phyloP scores from a whole-genome alignment of 805 yeast species.

The Schizosaccharomyces japonicus region DNA sequence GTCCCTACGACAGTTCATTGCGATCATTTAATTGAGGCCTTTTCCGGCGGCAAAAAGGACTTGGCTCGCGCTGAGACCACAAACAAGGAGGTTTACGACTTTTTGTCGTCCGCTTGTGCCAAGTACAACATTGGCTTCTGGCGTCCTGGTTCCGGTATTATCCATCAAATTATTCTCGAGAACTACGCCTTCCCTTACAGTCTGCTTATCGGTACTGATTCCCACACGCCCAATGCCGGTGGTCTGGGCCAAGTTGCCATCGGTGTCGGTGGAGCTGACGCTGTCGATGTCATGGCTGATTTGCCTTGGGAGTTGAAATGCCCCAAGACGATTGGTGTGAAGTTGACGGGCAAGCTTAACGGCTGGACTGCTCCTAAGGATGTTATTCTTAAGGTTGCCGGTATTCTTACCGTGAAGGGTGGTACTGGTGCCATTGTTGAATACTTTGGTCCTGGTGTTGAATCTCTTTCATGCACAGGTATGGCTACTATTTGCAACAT shows the following conservation, averaged over 20 bases:
- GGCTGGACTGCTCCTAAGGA: conserved; percentile 98
- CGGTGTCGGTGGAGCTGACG: conserved; percentile 99
- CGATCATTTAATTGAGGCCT: conserved; percentile 93
- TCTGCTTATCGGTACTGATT: conserved; percentile 93
- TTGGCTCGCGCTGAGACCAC: conserved; percentile 56
- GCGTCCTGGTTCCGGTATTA: conserved; percentile 98
- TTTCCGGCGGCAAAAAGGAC: conserved; percentile 72
- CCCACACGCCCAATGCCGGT: conserved; percentile 98
- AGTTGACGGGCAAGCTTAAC: conserved; percentile 62
- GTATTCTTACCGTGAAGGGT: conserved; percentile 81
- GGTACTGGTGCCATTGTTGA: conserved; percentile 94
- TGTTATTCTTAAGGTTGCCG: conserved; percentile 79
- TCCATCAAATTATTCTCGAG: conserved; percentile 91
- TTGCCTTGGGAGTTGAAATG: conserved; percentile 98
- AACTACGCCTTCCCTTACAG: conserved; percentile 92
- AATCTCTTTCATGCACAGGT: conserved; percentile 79
- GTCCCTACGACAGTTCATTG: conserved; percentile 95
- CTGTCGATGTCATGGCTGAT: conserved; percentile 91
- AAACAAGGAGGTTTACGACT: conserved; percentile 88
- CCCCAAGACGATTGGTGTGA: conserved; percentile 82
- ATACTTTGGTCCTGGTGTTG: conserved; percentile 88
- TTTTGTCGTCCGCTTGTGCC: conserved; percentile 75
- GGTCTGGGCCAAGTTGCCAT: conserved; percentile 96
- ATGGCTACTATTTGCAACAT: conserved; percentile 98
- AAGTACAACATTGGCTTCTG: conserved; percentile 94